A percentile compares a stretch with the other conserved stretches of the same genome.
Conservation (phyloP, 768 basidiomycete species). For the Psilocybe subaeruginosa region DNA sequence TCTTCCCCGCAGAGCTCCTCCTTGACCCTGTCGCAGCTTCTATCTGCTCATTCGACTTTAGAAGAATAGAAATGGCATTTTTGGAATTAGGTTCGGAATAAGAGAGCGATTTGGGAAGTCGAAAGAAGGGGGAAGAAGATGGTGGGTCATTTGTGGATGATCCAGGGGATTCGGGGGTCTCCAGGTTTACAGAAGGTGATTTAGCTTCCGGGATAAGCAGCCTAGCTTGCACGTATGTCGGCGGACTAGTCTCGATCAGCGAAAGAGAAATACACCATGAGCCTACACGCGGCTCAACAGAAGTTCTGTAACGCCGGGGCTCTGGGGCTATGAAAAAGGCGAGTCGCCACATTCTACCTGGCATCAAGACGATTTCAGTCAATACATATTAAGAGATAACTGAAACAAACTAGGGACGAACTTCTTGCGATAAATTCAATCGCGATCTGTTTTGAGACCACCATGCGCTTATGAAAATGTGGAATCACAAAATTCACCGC, state of each 20-base stretch:
- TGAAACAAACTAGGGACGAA: constrained; percentile 18
- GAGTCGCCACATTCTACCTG: constrained; percentile 63
- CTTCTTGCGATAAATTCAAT: constrained; percentile 70
- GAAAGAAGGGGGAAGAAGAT: constrained; percentile 8
- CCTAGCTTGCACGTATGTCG: constrained; percentile 58
- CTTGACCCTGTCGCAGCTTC: constrained; percentile 22
- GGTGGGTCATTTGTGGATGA: constrained; percentile 9
- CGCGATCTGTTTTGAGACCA: constrained; percentile 52
- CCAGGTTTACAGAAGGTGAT: neutral
- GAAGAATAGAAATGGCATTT: constrained; percentile 37
- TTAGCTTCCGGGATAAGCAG: constrained; percentile 33
- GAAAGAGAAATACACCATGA: constrained; percentile 55
- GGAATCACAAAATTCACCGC: constrained; percentile 52
- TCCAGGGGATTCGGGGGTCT: neutral
- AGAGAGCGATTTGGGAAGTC: neutral
- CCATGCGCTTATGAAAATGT: constrained; percentile 75
- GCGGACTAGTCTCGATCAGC: constrained; percentile 57
- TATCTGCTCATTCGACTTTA: constrained; percentile 38
- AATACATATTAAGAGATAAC: neutral
- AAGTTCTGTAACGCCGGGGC: neutral
- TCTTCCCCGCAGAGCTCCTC: constrained; percentile 13
- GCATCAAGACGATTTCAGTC: neutral
- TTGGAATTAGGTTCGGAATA: constrained; percentile 24
- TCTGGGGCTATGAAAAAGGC: constrained; percentile 40
- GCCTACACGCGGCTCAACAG: constrained; percentile 28